phyloP scores from a whole-genome alignment of 108 stramenopile genomes.

The Cyclotella kingstonii region DNA sequence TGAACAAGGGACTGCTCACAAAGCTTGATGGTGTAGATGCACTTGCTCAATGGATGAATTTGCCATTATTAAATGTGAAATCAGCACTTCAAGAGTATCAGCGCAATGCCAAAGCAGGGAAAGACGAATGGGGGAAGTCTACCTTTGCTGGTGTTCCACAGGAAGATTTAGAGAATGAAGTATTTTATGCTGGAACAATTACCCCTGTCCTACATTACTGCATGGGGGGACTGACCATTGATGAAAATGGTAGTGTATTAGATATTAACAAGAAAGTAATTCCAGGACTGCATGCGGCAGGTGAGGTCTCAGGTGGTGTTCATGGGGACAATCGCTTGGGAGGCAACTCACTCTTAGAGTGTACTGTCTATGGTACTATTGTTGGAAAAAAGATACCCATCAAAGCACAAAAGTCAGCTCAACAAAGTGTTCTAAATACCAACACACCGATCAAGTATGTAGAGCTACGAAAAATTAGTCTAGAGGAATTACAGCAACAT shows the following conservation, averaged over 20 bases:
- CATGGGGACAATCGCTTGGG: conserved; percentile 82
- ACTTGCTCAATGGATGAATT: conserved; percentile 68
- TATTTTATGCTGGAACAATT: conserved; percentile 79
- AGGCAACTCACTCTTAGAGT: conserved; percentile 88
- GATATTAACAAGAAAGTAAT: conserved; percentile 39
- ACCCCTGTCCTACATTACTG: conserved; percentile 88
- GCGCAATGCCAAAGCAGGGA: conserved; percentile 50
- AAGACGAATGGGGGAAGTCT: conserved; percentile 67
- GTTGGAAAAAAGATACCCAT: conserved; percentile 83
- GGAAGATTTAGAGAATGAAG: conserved; percentile 49
- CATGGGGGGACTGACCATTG: conserved; percentile 88
- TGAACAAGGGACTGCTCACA: conserved; percentile 78
- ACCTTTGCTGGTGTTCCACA: conserved; percentile 49
- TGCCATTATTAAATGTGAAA: conserved; percentile 40
- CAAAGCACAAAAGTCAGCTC: conserved; percentile 22
- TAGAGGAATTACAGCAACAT: conserved; percentile 71
- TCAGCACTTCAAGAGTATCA: conserved; percentile 65
- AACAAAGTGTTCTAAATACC: conserved; percentile 10
- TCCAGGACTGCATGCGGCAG: conserved; percentile 68
- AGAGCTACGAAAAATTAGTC: conserved; percentile 47
- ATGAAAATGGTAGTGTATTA: conserved; percentile 65
- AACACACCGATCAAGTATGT: conserved; percentile 8
- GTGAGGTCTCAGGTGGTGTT: conserved; percentile 81
- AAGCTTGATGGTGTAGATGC: conserved; percentile 69
- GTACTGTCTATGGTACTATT: conserved; percentile 85